Conservation (phyloP, 1,139 yeast species). For the Debaryomyces singareniensis region DNA sequence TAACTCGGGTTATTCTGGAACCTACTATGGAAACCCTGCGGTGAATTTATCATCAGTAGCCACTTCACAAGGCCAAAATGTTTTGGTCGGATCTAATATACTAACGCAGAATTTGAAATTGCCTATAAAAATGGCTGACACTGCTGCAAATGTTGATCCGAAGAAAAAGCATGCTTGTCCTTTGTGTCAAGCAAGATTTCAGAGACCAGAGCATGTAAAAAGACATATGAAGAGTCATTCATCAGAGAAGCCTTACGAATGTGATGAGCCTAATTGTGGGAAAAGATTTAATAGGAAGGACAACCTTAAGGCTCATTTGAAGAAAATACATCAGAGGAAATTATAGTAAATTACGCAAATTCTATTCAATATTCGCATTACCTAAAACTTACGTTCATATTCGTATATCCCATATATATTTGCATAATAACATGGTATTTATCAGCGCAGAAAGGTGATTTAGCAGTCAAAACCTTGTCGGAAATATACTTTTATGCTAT, state of each 20-base stretch:
- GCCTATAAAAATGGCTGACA: constrained; percentile 19
- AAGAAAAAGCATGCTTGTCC: constrained; percentile 71
- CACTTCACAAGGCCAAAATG: not conserved
- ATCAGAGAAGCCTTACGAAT: constrained; percentile 77
- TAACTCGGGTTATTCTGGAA: not conserved
- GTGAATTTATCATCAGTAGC: not conserved
- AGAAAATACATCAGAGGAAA: constrained; percentile 47
- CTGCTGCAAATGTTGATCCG: constrained; percentile 39
- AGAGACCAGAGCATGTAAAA: constrained; percentile 88
- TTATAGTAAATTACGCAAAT: constrained; percentile 2
- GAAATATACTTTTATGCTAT: too few species aligned
- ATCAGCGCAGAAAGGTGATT: too few species aligned
- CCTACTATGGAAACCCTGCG: not conserved
- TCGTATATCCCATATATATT: too few species aligned
- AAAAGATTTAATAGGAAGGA: constrained; percentile 72
- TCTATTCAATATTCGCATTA: too few species aligned
- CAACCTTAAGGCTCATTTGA: constrained; percentile 61
- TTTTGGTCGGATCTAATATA: too few species aligned
- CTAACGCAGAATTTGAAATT: constrained; percentile 1
- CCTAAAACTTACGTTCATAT: too few species aligned
- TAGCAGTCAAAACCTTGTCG: too few species aligned
- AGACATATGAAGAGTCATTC: constrained; percentile 87
- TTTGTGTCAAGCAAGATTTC: constrained; percentile 69
- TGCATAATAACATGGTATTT: too few species aligned
- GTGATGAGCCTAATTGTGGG: constrained; percentile 67